Base-by-base conservation (phyloP, 1,139 yeast species). In the Yamadazyma spencermartinsiae region DNA sequence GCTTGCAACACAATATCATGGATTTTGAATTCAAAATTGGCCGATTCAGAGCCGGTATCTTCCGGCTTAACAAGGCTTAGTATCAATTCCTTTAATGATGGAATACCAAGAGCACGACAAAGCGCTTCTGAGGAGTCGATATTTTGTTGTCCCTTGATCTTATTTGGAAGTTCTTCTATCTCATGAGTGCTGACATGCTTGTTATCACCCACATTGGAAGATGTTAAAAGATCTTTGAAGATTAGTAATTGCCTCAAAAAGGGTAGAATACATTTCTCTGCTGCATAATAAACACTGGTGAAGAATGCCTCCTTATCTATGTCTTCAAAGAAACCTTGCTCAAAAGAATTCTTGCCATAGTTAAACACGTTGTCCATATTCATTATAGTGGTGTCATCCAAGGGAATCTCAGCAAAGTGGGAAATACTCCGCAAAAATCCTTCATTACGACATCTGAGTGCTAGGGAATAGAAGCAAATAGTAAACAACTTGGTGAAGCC, bases 201-300 rank as follows among this genome's bases (percentile, higher is more conserved):
- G 39, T 62, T 58, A 31, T 63, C 69, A 4, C 63, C 68, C 13
- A 41, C 40, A 14, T 45, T 41, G 6, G 42, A 36, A 11, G 65
- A 57, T 0, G 71, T 61, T 18, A 71, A 51, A 12, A 66, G 39
- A 45, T 68, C 71, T 32, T 55, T 52, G 37, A 72, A 61, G 3
- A 72, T 56, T 5, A 64, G 46, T 24, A 68, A 41, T 34, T 68
- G 72, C 42, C 74, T 57, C 43, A 70, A 61, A 40, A 57, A 63
- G 10, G 73, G 68, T 5, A 68, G 45, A 13, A 65, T 19, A 20
- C 60, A 43, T 35, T 58, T 59, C 43, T 69, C 71, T 24, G 65
- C 44, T 0, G 61, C 56, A 35, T 49, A 49, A 45, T 54, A 68
- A 4, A 65, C 31, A 9, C 40, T 27, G 13, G 40, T 40, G 11